Evolutionary conservation across 106 monocot genomes (phyloP), one percentile per base, ranked within the genome.

Genomic region (Hemerocallis citrina): DNA sequence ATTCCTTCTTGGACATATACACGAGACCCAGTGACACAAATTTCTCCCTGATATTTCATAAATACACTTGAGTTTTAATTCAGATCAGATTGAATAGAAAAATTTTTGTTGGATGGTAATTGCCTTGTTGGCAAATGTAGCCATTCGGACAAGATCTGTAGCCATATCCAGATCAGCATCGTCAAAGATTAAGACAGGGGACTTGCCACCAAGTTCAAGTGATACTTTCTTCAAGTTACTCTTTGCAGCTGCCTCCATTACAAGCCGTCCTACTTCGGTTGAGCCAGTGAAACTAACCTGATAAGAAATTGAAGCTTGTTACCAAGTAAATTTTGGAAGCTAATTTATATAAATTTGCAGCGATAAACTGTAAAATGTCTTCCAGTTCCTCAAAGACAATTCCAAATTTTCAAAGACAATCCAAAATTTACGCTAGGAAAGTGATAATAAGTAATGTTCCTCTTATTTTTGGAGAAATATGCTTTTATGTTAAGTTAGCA

Each of bases 141-240:
- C 81, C 0, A 29, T 41, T 0, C 57, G 34, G 7, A 83, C 65
- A 1, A 98, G 76, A 28, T 55, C 56, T 3, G 77, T 81, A 10
- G 91, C 96, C 87, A 82, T 79, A 61, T 88, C 88, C 6, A 91
- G 43, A 33, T 98, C 84, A 3, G 91, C 96, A 66, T 98, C 91
- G 41, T 87, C 81, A 40, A 98, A 98, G 21, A 98, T 58, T 31
- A 96, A 69, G 3, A 96, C 14, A 5, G 96, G 96, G 0, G 96
- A 84, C 39, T 91, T 96, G 0, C 96, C 96, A 0, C 96, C 96
- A 19, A 96, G 55, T 62, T 96, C 95, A 0, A 96, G 81, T 7
- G 91, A 79, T 5, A 98, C 91, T 3, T 68, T 41, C 63, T 98
- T 98, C 42, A 98, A 51, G 57, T 98, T 98, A 75, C 96, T 98